Evolutionary conservation across 805 yeast genomes (phyloP), one percentile per base, ranked within the genome.

Genomic region (Pichia ethanolica): DNA sequence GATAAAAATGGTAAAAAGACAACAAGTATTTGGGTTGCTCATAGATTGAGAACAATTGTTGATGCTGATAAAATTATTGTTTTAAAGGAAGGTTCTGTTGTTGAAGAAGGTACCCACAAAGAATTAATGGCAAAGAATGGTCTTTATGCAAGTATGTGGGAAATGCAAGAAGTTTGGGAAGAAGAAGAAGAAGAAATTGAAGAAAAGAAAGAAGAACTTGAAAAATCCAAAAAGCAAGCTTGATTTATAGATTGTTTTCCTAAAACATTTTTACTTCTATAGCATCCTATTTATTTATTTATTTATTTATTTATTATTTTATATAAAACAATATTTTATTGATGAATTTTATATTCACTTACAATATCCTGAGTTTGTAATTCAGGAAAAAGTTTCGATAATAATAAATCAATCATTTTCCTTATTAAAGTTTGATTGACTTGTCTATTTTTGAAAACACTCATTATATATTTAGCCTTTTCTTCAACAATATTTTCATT

Each of bases 11-110:
- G 42, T 42, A 38, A 34, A 14, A 80, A 78, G 52, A 93, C 99
- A 52, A 93, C 99, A 1, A 86, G 88, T 57, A 81, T 93, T 5
- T 86, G 89, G 57, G 89, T 93, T 66, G 99, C 99, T 0, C 99
- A 93, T 64, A 71, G 99, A 54, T 72, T 91, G 61, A 76, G 97
- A 63, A 93, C 98, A 0, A 86, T 93, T 47, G 95, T 96, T 11
- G 97, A 91, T 63, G 75, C 96, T 2, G 97, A 93, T 61, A 89
- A 87, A 70, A 93, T 93, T 59, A 86, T 93, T 54, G 97, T 91
- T 2, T 70, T 93, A 53, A 77, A 81, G 47, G 75, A 78, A 46
- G 99, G 99, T 8, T 51, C 64, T 5, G 96, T 93, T 13, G 79
- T 75, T 40, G 99, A 93, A 63, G 91, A 89, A 65, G 99, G 99